Base-by-base conservation (phyloP, 768 basidiomycete genomes). In the Mycena rebaudengoi region DNA sequence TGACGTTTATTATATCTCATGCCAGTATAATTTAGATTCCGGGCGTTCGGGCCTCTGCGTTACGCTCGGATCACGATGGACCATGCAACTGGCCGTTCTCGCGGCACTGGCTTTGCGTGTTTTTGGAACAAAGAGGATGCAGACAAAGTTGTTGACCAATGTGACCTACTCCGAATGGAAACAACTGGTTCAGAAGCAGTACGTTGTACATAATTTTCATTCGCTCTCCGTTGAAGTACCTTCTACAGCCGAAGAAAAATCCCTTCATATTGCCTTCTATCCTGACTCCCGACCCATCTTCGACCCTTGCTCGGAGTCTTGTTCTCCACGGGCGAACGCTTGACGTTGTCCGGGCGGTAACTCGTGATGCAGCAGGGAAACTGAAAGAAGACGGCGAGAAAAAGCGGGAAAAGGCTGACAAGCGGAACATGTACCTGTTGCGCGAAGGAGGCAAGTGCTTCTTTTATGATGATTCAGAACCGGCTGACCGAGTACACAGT, bases 101-200 rank as follows among this genome's bases (percentile, higher is more conserved):
- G 95, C 45, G 98, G 98, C 25, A 97, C 96, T 7, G 98, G 96
- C 4, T 99, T 99, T 73, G 95, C 91, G 2, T 98, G 96, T 74
- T 98, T 97, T 78, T 98, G 97, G 96, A 94, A 96, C 60, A 88
- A 85, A 63, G 92, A 89, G 66, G 92, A 96, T 66, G 96, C 96
- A 16, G 90, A 96, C 71, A 88, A 88, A 62, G 95, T 88, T 10
- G 83, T 99, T 23, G 83, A 88, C 55, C 92, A 96, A 72, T 91
- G 95, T 62, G 88, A 93, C 25, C 79, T 89, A 6, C 76, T 95
- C 5, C 86, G 86, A 20, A 69, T 80, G 28, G 91, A 94, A 75
- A 90, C 88, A 0, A 82, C 83, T 10, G 87, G 88, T 11, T 75
- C 75, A 18, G 72, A 77, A 21, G 71, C 64, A 25, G 75, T 78